Percentiles rank a stretch among this genome's conserved stretches.
Conservation (phyloP, 768 basidiomycete species). For the Calocera cornea region DNA sequence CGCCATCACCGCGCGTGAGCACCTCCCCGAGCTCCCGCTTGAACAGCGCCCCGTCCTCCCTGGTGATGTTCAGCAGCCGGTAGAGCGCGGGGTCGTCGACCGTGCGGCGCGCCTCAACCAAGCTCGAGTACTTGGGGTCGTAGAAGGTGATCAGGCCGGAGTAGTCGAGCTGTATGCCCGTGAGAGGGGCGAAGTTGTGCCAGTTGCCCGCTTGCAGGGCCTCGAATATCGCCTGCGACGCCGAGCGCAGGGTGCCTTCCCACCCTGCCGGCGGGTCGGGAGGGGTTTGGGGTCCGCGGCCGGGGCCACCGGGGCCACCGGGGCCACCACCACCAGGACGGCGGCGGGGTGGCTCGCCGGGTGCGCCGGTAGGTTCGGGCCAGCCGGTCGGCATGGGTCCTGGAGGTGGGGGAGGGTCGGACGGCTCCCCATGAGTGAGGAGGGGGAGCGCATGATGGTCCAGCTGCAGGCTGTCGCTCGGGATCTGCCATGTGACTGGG, state of each 20-base stretch:
- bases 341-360: neutral
- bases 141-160: slow-evolving; percentile 33
- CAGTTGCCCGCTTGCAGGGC: slow-evolving; percentile 27
- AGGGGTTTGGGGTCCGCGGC: slow-evolving; percentile 10
- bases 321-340: slow-evolving; percentile 28
- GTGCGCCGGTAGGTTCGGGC: neutral
- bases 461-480: neutral
- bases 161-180: slow-evolving; percentile 30
- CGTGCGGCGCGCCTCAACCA: slow-evolving; percentile 23
- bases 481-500: neutral
- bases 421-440: neutral
- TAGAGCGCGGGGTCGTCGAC: slow-evolving; percentile 27
- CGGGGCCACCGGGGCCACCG: slow-evolving; percentile 22
- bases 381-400: neutral
- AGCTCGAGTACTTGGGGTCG: slow-evolving; percentile 28
- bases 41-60: slow-evolving; percentile 20
- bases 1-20: slow-evolving; percentile 16
- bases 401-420: too few species aligned
- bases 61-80: slow-evolving; percentile 25
- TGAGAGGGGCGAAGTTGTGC: slow-evolving; percentile 27
- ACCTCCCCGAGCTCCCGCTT: slow-evolving; percentile 20
- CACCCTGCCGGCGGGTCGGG: neutral
- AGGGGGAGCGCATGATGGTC: neutral
- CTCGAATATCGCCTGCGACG: neutral
- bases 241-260: slow-evolving; percentile 1